Conservation (phyloP, 306 rosid species). For the Luffa aegyptiaca region DNA sequence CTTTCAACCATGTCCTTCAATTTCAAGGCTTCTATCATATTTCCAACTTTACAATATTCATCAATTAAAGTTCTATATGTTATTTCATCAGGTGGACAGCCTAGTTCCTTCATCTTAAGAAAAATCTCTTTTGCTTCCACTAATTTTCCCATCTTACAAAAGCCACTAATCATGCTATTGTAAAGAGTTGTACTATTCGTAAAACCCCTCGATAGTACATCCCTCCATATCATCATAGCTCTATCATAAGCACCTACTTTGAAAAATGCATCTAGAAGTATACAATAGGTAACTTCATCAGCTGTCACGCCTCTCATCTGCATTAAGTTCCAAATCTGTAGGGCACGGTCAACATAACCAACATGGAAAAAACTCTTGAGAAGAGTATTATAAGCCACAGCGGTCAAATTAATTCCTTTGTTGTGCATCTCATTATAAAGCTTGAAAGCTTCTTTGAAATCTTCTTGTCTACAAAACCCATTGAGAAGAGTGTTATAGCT, state of each 20-base stretch:
- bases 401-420: slow-evolving; percentile 41
- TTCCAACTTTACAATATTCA: slow-evolving; percentile 60
- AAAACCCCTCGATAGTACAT: slow-evolving; percentile 46
- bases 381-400: slow-evolving; percentile 59
- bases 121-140: slow-evolving; percentile 53
- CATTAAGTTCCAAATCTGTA: slow-evolving; percentile 57
- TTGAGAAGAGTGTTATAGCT: slow-evolving; percentile 34
- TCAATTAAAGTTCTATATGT: slow-evolving; percentile 62
- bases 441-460: slow-evolving; percentile 25
- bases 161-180: slow-evolving; percentile 66
- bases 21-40: slow-evolving; percentile 49
- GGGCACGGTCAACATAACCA: slow-evolving; percentile 38
- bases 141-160: slow-evolving; percentile 71
- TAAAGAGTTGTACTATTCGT: slow-evolving; percentile 39
- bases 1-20: slow-evolving; percentile 51
- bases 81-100: slow-evolving; percentile 58
- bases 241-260: slow-evolving; percentile 48
- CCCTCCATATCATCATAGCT: slow-evolving; percentile 54
- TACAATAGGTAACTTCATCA: slow-evolving; percentile 62
- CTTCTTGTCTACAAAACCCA: slow-evolving; percentile 28
- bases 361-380: slow-evolving; percentile 52
- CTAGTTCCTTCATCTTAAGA: slow-evolving; percentile 62
- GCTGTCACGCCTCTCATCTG: slow-evolving; percentile 44
- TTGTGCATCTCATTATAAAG: slow-evolving; percentile 54
- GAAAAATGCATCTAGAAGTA: slow-evolving; percentile 57